Evolutionary conservation across 345 rosid species (phyloP), one percentile per base, ranked within the genome.

Genomic region (Theobroma cacao): DNA sequence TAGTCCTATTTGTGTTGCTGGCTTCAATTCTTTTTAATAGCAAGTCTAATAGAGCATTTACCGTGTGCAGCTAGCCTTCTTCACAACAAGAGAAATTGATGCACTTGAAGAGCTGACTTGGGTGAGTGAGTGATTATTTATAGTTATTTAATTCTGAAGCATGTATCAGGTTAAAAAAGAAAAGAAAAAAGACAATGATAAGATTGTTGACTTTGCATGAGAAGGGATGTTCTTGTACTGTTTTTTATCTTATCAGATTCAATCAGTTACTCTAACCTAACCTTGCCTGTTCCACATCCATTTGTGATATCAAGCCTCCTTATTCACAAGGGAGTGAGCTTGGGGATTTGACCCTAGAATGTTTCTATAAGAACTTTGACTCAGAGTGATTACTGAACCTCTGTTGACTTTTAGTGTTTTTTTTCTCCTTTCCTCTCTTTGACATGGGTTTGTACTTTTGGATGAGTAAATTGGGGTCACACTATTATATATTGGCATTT

Each of bases 101-200:
- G 89, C 93, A 15, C 76, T 86, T 80, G 99, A 95, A 82, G 97
- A 93, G 89, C 89, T 95, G 34, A 92, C 91, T 34, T 93, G 99
- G 98, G 97, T 95, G 81, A 84, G 97, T 95, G 81, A 84, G 98
- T 78, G 41, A 63, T 69, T 77, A 22, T 45, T 81, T 77, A 41
- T 28, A 45, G 60, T 55, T 58, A 20, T 33, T 18, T 45, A n/a
- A 5, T 26, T 45, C 6, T 45, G 43, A 62, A 61, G 22, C 78
- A 5, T 31, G 30, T 38, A 48, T 48, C 18, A 48, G 59, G 38
- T 70, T 28, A 14, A 33, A 31, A 31, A 38, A 65, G 14, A 38
- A 38, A 3, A 63, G 26, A 65, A 38, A n/a, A 10, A 38, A 38
- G n/a, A 20, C 31, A 30, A 53, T 40, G 66, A 30, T 31, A 47